These are phyloP conservation scores for Begonia loranthoides DNA, from an alignment of 306 rosid species.

Conservation along the genomic window DNA sequence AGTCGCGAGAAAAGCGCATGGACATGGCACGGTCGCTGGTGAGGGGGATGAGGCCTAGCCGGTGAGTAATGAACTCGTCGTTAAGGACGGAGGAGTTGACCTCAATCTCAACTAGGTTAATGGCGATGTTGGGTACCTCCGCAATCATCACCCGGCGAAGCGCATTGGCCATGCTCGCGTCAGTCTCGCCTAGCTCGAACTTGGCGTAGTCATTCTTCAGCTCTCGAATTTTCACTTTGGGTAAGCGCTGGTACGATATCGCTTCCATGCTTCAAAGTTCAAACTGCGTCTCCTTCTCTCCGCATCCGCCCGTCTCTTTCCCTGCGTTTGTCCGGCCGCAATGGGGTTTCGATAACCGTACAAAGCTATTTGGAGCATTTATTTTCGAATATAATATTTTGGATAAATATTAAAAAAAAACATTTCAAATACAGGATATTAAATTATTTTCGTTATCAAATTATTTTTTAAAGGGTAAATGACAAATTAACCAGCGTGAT, in stretches of 20 bases:
- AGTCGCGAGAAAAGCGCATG: constrained; percentile 99
- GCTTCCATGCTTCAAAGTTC: constrained; percentile 34
- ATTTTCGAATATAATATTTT: too few species aligned
- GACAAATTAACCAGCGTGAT: too few species aligned
- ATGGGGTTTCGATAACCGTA: too few species aligned
- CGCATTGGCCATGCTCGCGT: constrained; percentile 80
- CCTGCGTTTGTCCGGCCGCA: neutral
- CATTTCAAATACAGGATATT: too few species aligned
- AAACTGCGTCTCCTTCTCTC: neutral
- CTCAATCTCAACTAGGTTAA: constrained; percentile 87
- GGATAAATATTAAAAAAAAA: too few species aligned
- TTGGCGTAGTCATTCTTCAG: constrained; percentile 55
- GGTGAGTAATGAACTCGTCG: constrained; percentile 94
- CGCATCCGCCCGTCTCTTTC: neutral
- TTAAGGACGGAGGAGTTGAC: constrained; percentile 89
- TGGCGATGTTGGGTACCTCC: constrained; percentile 88
- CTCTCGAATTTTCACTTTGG: constrained; percentile 73
- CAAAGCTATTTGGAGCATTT: too few species aligned
- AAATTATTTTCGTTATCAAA: too few species aligned
- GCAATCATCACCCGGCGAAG: constrained; percentile 96
- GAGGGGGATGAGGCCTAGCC: constrained; percentile 83
- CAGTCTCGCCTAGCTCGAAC: constrained; percentile 89
- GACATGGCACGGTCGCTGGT: constrained; percentile 84
- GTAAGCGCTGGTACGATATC: constrained; percentile 68
- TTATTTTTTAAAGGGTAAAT: too few species aligned